Evolutionary conservation across 2,329 filamentous ascomycete genomes (phyloP).

Genomic region (Ophiocordyceps sinensis): DNA sequence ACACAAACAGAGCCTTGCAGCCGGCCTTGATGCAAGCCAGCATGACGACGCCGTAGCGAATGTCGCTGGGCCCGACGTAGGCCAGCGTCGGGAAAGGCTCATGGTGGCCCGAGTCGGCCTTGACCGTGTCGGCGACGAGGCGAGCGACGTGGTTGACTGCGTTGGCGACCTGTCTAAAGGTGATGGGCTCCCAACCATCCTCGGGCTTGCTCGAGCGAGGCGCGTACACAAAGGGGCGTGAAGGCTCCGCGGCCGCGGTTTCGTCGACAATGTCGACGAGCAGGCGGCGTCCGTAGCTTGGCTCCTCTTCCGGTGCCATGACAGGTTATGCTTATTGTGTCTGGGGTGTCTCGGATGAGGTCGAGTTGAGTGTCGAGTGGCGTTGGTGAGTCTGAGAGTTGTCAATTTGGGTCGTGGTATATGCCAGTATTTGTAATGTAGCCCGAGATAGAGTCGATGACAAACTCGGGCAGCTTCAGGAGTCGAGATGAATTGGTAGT

Average conservation of each 20-base stretch:
- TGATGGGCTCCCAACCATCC: conserved; percentile 15
- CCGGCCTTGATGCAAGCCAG: conserved; percentile 28
- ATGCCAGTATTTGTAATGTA: no score
- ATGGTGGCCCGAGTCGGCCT: conserved; percentile 9
- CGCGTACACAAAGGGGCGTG: conserved; percentile 23
- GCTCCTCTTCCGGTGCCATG: not conserved
- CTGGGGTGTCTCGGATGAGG: no score
- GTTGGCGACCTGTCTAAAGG: conserved; percentile 10
- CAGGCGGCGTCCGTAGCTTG: conserved; percentile 5
- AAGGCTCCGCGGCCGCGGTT: conserved; percentile 8
- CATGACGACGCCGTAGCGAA: conserved; percentile 21
- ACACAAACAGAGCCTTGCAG: conserved; percentile 20
- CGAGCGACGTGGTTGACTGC: conserved; percentile 16
- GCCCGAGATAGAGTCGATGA: no score
- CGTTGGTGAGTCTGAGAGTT: no score
- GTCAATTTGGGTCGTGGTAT: no score
- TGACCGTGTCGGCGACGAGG: conserved; percentile 16
- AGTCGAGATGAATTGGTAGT: no score
- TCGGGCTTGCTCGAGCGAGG: conserved; percentile 10
- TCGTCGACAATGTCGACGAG: conserved; percentile 10
- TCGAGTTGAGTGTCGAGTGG: no score
- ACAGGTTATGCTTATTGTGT: no score
- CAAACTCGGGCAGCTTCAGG: no score
- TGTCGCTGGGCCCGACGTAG: conserved; percentile 21
- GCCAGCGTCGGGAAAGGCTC: conserved; percentile 17